phyloP scores from a whole-genome alignment of 306 rosid genomes.

The Lathyrus tuberosus region DNA sequence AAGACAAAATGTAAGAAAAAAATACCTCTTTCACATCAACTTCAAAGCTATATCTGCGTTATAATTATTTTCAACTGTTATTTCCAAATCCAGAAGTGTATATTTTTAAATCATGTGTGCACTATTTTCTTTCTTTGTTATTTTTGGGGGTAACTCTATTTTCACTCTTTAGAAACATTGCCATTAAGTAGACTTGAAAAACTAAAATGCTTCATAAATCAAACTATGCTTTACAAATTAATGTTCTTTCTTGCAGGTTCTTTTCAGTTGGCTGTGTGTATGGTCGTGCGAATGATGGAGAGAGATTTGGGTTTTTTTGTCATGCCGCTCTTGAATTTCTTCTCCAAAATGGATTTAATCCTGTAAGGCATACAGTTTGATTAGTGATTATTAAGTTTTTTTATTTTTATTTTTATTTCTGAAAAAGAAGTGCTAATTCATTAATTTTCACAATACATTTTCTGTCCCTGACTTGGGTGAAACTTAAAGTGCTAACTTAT shows the following conservation, averaged over 20 bases:
- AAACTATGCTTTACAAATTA: slow-evolving; percentile 30
- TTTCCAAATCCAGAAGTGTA: slow-evolving; percentile 5
- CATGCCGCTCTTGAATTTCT: slow-evolving; percentile 95
- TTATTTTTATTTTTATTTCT: too few species aligned
- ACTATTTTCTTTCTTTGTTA: not conserved
- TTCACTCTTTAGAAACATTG: slow-evolving; percentile 19
- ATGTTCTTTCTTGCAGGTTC: slow-evolving; percentile 56
- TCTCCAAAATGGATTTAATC: slow-evolving; percentile 81
- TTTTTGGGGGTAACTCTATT: slow-evolving; percentile 23
- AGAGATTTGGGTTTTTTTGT: slow-evolving; percentile 94
- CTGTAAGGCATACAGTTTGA: slow-evolving; percentile 61
- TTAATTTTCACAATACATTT: slow-evolving; percentile 12
- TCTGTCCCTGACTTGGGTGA: slow-evolving; percentile 1
- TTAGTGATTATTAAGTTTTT: slow-evolving; percentile 21
- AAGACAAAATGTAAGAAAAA: slow-evolving; percentile 24
- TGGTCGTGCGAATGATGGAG: slow-evolving; percentile 84
- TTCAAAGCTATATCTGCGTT: not conserved
- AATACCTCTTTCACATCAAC: too few species aligned
- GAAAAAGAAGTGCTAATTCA: not conserved
- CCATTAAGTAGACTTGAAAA: slow-evolving; percentile 21
- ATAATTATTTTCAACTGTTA: slow-evolving; percentile 13
- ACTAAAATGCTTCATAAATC: slow-evolving; percentile 32
- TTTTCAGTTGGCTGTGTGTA: slow-evolving; percentile 74
- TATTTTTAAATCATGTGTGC: slow-evolving; percentile 8
- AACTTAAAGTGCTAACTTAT: slow-evolving; percentile 9